Base-by-base conservation (phyloP, 2,329 filamentous ascomycete species). In the Aurifilum marmelostoma region DNA sequence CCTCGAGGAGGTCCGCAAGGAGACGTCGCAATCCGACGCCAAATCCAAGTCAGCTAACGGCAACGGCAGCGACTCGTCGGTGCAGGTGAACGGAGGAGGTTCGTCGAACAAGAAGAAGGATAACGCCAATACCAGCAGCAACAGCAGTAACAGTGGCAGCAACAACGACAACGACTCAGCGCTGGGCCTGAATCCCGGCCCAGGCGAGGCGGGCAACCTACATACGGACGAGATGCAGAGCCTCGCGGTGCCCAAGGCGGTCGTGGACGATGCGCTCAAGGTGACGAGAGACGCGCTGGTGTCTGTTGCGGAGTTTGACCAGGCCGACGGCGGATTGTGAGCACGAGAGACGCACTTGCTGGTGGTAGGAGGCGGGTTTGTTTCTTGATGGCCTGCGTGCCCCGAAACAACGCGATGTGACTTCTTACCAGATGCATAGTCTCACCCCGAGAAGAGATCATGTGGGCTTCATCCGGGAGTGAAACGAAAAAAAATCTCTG, bases 181-280 rank as follows among this genome's bases (percentile, higher is more conserved):
- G 18, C 43, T n/a, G 43, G 78, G 78, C 62, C 76, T 67, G 11
- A 69, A 63, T 63, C 70, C 64, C 72, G 75, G 32, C 67, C 75
- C 37, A 3, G 74, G 72, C 21, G 70, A 71, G 68, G 70, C 70
- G 4, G 63, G 60, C 56, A 71, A 71, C 63, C 63, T 71, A 50
- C 76, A 74, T 16, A 76, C 76, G 34, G 58, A 67, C 14, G 34
- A 47, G 27, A 47, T 71, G 52, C 64, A 71, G 24, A 82, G 77
- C 73, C 81, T 90, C 18, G 88, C 88, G 41, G 77, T 91, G 56
- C 88, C 89, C 16, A 81, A 84, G 67, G 75, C 80, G 2, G 87
- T 89, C n/a, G 79, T 91, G 18, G 86, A 89, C 34, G 87, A 91
- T 72, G 87, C 88, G 5, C 79, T 90, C n/a, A 83, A 83, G 72